Conservation (phyloP, 768 basidiomycete species). For the Auricularia sp. region DNA sequence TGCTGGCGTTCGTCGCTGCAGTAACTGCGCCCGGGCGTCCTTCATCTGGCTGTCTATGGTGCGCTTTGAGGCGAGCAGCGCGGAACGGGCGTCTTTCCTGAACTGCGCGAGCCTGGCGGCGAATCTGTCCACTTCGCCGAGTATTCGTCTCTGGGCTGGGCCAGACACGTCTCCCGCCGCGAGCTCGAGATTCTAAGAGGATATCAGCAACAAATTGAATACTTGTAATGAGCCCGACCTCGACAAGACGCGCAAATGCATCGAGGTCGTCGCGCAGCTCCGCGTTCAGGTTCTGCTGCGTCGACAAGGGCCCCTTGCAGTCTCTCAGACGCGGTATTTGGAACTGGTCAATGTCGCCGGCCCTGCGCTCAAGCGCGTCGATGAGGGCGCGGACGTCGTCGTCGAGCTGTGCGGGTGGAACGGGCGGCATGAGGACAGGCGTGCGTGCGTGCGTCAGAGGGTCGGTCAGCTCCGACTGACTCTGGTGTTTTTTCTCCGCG, state of each 20-base stretch:
- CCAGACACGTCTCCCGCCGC: conserved; percentile 48
- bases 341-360: conserved; percentile 53
- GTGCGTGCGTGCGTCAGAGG: neutral
- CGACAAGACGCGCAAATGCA: conserved; percentile 49
- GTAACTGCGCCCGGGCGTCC: neutral
- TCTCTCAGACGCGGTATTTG: conserved; percentile 66
- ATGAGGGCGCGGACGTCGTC: conserved; percentile 43
- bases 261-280: conserved; percentile 74
- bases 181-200: conserved; percentile 51
- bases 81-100: conserved; percentile 53
- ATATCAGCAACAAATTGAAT: conserved; percentile 4
- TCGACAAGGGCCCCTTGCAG: conserved; percentile 57
- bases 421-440: conserved; percentile 45
- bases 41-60: conserved; percentile 51
- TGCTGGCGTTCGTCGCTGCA: conserved; percentile 64
- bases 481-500: neutral
- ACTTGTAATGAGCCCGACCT: conserved; percentile 32
- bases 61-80: conserved; percentile 64
- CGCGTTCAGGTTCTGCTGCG: conserved; percentile 64
- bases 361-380: conserved; percentile 41
- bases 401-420: conserved; percentile 41
- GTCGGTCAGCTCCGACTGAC: neutral
- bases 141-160: neutral
- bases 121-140: conserved; percentile 8
- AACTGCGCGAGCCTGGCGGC: conserved; percentile 31